Percentiles rank a stretch among this genome's conserved stretches.
Conservation (phyloP, 2,329 filamentous ascomycete genomes). For the Blastomyces gilchristii region DNA sequence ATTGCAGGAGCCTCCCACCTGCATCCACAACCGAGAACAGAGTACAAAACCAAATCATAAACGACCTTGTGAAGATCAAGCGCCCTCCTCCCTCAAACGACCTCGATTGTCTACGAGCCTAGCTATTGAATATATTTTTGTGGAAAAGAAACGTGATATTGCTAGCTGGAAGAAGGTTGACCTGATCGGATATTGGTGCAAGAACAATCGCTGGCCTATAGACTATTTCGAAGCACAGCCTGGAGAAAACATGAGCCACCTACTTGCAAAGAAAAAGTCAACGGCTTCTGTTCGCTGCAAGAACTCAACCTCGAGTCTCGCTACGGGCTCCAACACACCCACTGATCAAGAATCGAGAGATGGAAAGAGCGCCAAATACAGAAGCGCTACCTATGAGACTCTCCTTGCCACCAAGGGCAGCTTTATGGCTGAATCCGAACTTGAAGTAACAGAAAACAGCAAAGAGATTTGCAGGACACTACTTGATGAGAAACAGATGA, state of each 20-base stretch:
- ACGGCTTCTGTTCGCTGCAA: no score
- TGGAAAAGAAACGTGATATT: neutral
- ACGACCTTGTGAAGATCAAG: slow-evolving; percentile 6
- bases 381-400: no score
- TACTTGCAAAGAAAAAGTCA: no score
- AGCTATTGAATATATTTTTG: slow-evolving; percentile 4
- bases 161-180: neutral
- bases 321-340: no score
- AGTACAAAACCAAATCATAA: slow-evolving; percentile 4
- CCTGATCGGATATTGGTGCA: slow-evolving; percentile 21
- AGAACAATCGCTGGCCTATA: slow-evolving; percentile 20
- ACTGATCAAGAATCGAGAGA: no score
- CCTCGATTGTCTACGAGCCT: slow-evolving; percentile 1
- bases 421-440: slow-evolving; percentile 12
- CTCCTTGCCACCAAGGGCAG: no score
- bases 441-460: slow-evolving; percentile 4
- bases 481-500: neutral
- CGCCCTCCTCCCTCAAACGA: neutral
- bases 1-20: slow-evolving; percentile 4
- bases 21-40: slow-evolving; percentile 2
- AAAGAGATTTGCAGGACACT: neutral
- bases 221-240: slow-evolving; percentile 19
- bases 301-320: no score
- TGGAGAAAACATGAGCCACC: no score
- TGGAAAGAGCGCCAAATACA: no score